Base-by-base conservation (phyloP, 1,284 basidiomycete genomes). In the Cutaneotrichosporon sp. region DNA sequence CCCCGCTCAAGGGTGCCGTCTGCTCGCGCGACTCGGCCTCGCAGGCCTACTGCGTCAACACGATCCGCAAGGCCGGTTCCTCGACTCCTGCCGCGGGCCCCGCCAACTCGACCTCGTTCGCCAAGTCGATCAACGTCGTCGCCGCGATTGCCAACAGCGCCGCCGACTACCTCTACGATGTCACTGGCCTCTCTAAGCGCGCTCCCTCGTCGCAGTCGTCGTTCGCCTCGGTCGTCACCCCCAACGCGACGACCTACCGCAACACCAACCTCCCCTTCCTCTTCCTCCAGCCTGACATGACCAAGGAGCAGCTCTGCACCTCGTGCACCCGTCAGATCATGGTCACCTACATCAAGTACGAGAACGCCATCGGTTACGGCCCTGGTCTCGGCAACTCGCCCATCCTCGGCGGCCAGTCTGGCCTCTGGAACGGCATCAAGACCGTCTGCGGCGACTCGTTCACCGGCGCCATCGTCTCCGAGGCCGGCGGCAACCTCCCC, bases 241-340 rank as follows among this genome's bases (percentile, higher is more conserved):
- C 90, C 65, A 90, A 93, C 82, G 79, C 83, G 43, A 84, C 85
- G 13, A 87, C 87, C 18, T 92, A 86, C 83, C 72, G 79, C 62
- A 59, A 72, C 38, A 83, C 83, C 76, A 89, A 89, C 82, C 79
- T 95, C 56, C 82, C 86, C 45, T 95, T 92, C 89, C 81, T 95
- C 68, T 87, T 89, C 87, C 84, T 90, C 71, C 76, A 83, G 58
- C 81, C 87, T 49, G 67, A 73, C 67, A 81, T 86, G 75, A 42
- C 83, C 53, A 78, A 82, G 34, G 71, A 77, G 45, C 60, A 80
- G 42, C 87, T 95, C 59, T 97, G 93, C 86, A 87, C 84, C 2
- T 72, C 87, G 5, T 97, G 93, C 86, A 87, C 90, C 18, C 86
- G 88, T 73, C 84, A 84, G 67, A 81, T 92, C 75, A 74, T 95